Conservation (phyloP, 2,329 filamentous ascomycete genomes). For the Fusarium floridanum region DNA sequence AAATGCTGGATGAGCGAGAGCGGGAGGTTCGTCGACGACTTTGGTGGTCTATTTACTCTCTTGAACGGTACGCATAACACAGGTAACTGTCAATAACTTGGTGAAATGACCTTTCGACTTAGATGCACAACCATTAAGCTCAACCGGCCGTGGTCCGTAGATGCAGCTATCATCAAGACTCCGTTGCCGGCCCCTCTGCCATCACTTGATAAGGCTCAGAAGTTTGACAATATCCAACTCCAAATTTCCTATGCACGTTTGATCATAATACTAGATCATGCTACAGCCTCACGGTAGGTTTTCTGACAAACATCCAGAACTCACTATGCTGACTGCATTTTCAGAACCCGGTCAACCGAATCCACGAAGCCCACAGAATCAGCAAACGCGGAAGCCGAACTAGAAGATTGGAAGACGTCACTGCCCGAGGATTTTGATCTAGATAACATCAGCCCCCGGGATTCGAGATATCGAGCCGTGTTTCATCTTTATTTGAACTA, state of each 20-base stretch:
- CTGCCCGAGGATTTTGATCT: constrained; percentile 46
- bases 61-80: constrained; percentile 37
- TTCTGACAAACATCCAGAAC: not conserved
- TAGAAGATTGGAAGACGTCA: constrained; percentile 50
- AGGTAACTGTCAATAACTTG: too few relatives aligned
- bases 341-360: constrained; percentile 16
- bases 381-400: constrained; percentile 29
- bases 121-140: constrained; percentile 45
- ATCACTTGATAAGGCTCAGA: constrained; percentile 41
- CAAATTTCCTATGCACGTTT: constrained; percentile 50
- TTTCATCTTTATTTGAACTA: constrained; percentile 54
- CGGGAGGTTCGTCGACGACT: constrained; percentile 40
- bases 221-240: constrained; percentile 50
- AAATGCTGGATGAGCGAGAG: constrained; percentile 36
- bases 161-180: constrained; percentile 38
- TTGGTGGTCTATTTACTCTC: constrained; percentile 50
- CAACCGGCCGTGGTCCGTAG: constrained; percentile 43
- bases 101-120: not conserved
- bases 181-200: constrained; percentile 33
- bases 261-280: constrained; percentile 48
- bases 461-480: constrained; percentile 48
- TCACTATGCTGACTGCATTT: not conserved
- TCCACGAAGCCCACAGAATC: constrained; percentile 13
- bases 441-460: constrained; percentile 44
- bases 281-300: constrained; percentile 43